phyloP scores from a whole-genome alignment of 176 grass and related monocot genomes.

The Paspalum vaginatum region DNA sequence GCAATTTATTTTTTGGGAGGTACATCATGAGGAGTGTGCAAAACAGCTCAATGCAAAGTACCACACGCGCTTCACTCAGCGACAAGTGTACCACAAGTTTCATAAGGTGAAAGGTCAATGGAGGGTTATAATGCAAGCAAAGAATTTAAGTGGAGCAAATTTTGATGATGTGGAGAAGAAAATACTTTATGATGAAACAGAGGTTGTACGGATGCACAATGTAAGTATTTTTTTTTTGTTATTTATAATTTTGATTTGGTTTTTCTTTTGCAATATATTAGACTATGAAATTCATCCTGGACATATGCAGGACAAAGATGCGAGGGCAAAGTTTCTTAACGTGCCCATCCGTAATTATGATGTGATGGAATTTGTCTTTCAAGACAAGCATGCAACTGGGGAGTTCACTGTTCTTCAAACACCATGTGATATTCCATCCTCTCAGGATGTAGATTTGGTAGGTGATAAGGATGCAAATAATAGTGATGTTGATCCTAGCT shows the following conservation, averaged over 20 bases:
- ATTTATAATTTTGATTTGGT: background rate
- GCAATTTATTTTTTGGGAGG: background rate
- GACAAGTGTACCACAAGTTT: background rate
- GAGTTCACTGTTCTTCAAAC: background rate
- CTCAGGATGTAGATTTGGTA: background rate
- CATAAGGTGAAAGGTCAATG: background rate
- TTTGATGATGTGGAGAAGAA: conserved; percentile 29
- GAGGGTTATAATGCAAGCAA: conserved; percentile 8
- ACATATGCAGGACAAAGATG: background rate
- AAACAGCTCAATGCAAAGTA: background rate
- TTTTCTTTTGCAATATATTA: no score
- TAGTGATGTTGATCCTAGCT: background rate
- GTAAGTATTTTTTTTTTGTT: background rate
- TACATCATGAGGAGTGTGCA: background rate
- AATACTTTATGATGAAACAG: background rate
- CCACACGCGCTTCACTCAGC: background rate
- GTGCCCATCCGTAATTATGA: background rate
- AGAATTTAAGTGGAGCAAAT: background rate
- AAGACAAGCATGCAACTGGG: conserved; percentile 25
- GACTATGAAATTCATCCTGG: background rate
- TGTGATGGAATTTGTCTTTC: conserved; percentile 25
- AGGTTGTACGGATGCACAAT: conserved; percentile 2
- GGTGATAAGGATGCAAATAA: background rate
- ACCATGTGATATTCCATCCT: background rate
- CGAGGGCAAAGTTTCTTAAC: conserved; percentile 11